Evolutionary conservation across 495 filamentous ascomycete genomes (phyloP).

Genomic region (Penicillium crystallinum): DNA sequence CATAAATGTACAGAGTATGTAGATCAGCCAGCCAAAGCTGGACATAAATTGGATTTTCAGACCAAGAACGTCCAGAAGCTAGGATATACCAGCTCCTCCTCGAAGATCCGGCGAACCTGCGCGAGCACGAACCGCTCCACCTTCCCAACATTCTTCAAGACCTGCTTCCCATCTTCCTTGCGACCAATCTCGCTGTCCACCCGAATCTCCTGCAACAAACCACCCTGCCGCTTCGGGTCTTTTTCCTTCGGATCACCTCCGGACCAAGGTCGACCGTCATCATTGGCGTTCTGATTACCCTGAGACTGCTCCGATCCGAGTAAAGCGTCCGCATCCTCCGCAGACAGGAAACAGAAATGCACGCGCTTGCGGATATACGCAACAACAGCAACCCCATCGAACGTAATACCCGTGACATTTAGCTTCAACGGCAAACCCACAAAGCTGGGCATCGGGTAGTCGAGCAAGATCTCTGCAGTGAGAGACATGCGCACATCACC

Average conservation of each 20-base stretch:
- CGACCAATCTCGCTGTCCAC: slow-evolving; percentile 97
- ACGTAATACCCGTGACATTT: slow-evolving; percentile 88
- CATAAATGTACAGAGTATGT: slow-evolving; percentile 16
- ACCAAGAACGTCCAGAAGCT: slow-evolving; percentile 97
- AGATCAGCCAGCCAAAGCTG: neutral
- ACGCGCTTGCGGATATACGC: slow-evolving; percentile 76
- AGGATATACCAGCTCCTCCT: slow-evolving; percentile 97
- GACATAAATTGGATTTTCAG: slow-evolving; percentile 33
- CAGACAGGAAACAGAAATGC: slow-evolving; percentile 87
- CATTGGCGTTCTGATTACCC: slow-evolving; percentile 20
- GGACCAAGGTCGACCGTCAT: slow-evolving; percentile 19
- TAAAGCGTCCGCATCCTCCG: slow-evolving; percentile 72
- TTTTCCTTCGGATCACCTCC: slow-evolving; percentile 41
- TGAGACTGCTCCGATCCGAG: slow-evolving; percentile 51
- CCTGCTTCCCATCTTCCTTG: slow-evolving; percentile 83
- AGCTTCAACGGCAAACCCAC: slow-evolving; percentile 87
- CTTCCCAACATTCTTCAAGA: slow-evolving; percentile 96
- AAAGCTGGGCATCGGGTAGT: slow-evolving; percentile 97
- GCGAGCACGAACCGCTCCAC: slow-evolving; percentile 96
- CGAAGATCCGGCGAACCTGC: slow-evolving; percentile 93
- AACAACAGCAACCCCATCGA: slow-evolving; percentile 88
- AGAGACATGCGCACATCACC: slow-evolving; percentile 81
- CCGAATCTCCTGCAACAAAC: slow-evolving; percentile 81
- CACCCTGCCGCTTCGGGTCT: slow-evolving; percentile 58
- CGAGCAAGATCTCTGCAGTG: slow-evolving; percentile 89